Conservation (phyloP, 352 stramenopile genomes). For the Blastocystis sp. region DNA sequence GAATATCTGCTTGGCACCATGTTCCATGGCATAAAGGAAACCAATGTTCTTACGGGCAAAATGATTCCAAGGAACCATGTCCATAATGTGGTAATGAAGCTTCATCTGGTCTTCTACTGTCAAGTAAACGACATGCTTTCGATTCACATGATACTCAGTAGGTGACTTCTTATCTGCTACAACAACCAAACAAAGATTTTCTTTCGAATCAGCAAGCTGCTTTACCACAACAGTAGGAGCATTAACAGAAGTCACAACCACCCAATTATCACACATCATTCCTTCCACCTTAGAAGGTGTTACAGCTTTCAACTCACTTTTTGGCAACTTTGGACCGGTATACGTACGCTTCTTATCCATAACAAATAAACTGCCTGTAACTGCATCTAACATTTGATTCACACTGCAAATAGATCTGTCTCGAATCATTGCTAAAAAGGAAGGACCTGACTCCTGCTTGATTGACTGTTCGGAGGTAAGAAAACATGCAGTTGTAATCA, state of each 20-base stretch:
- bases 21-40: constrained; percentile 53
- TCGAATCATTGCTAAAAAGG: constrained; percentile 17
- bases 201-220: constrained; percentile 20
- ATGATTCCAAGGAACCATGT: constrained; percentile 55
- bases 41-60: constrained; percentile 61
- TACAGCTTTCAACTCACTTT: neutral
- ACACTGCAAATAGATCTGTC: constrained; percentile 24
- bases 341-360: constrained; percentile 55
- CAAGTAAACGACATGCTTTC: constrained; percentile 34
- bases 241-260: constrained; percentile 51
- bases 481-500: neutral
- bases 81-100: constrained; percentile 33
- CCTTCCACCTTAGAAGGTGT: neutral
- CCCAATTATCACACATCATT: constrained; percentile 45
- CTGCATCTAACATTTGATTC: constrained; percentile 32
- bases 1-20: constrained; percentile 56
- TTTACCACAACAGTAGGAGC: constrained; percentile 39
- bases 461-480: neutral
- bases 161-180: constrained; percentile 56
- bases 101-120: constrained; percentile 53
- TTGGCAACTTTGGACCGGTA: neutral
- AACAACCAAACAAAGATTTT: constrained; percentile 48
- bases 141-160: constrained; percentile 21
- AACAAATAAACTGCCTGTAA: constrained; percentile 21
- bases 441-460: neutral